Evolutionary conservation across 306 rosid genomes (phyloP).

Genomic region (Corylus heterophylla): DNA sequence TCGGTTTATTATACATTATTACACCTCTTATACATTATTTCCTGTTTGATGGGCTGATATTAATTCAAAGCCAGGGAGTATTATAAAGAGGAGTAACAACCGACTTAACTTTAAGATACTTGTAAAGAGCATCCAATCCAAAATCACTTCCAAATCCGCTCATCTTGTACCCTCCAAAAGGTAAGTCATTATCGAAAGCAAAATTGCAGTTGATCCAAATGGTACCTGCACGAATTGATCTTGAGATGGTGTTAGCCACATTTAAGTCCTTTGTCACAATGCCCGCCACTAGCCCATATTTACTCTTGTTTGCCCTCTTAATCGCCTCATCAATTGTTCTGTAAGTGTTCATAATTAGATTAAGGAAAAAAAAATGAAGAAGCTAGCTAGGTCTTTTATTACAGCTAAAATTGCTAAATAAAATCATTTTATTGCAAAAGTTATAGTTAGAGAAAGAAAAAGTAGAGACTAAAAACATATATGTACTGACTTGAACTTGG

Average conservation of each 20-base stretch:
- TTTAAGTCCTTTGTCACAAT: constrained; percentile 70
- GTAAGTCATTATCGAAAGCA: constrained; percentile 58
- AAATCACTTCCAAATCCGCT: constrained; percentile 91
- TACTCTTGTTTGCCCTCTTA: constrained; percentile 64
- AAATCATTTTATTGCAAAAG: too few species aligned
- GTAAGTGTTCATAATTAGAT: neutral
- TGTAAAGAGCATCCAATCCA: constrained; percentile 58
- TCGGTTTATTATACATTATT: neutral
- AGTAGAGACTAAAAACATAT: neutral
- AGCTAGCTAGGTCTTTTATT: neutral
- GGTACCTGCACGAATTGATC: constrained; percentile 74
- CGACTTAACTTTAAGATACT: constrained; percentile 74
- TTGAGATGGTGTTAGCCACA: constrained; percentile 74
- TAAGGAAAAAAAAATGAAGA: neutral
- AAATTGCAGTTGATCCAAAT: constrained; percentile 89
- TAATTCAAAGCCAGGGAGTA: constrained; percentile 85
- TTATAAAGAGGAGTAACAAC: constrained; percentile 74
- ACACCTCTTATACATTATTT: neutral
- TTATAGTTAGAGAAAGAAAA: neutral
- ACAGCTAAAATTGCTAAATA: too few species aligned
- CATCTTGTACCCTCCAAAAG: constrained; percentile 78
- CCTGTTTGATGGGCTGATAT: neutral
- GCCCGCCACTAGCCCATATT: constrained; percentile 83
- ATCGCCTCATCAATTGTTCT: constrained; percentile 84
- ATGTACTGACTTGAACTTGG: constrained; percentile 72